Conservation (phyloP, 2,329 filamentous ascomycete species). For the Colletotrichum tropicale region DNA sequence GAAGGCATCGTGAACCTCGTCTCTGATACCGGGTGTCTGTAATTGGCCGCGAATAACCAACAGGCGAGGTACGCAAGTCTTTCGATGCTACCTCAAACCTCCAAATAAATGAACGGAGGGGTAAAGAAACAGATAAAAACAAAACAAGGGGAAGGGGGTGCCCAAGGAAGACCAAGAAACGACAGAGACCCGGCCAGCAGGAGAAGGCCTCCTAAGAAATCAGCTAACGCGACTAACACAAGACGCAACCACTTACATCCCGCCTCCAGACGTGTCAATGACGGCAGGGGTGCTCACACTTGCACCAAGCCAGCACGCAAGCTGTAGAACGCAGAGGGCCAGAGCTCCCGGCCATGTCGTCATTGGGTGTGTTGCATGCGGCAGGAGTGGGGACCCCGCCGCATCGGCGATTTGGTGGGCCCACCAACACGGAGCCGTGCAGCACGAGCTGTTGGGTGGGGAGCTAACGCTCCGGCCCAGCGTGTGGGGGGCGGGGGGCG, state of each 20-base stretch:
- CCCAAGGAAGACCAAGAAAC: not conserved
- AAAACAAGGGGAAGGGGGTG: not conserved
- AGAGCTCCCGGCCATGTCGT: constrained; percentile 17
- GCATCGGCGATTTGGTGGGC: constrained; percentile 4
- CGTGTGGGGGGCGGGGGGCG: not conserved
- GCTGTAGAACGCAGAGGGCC: not conserved
- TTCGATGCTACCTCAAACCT: not conserved
- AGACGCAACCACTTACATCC: not conserved
- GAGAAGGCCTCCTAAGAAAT: not conserved
- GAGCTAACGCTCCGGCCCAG: constrained; percentile 12
- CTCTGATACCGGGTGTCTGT: not conserved
- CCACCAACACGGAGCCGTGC: not conserved
- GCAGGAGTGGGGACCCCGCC: not conserved
- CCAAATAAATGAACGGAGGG: not conserved
- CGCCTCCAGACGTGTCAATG: constrained; percentile 13
- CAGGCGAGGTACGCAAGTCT: no score
- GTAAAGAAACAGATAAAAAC: not conserved
- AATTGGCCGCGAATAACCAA: not conserved
- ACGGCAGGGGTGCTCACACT: not conserved
- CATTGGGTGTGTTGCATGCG: constrained; percentile 9
- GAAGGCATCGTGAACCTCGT: not conserved
- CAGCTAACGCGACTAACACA: not conserved
- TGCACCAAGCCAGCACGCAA: not conserved
- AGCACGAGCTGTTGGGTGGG: not conserved
- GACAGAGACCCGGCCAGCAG: not conserved